Base-by-base conservation (phyloP, 2,329 filamentous ascomycete species). In the Ramichloridium luteum region DNA sequence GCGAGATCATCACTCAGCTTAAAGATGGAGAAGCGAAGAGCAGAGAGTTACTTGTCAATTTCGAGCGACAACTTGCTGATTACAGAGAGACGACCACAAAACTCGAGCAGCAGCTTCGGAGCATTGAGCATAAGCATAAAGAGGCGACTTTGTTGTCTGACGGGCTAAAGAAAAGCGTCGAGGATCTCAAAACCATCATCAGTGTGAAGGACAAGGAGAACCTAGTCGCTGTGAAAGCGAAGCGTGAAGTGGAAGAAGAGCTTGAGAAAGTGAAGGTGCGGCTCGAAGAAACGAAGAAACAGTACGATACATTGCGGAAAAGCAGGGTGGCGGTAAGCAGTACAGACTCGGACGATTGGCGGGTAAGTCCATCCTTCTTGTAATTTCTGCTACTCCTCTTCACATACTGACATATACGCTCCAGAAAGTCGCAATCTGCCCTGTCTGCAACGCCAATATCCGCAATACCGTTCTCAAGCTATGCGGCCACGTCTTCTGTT, bases 401-500 rank as follows among this genome's bases (percentile, higher is more conserved):
- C 11, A 11, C 27, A 33, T 20, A 28, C 17, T 28, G 26, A 32
- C 25, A 25, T 22, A 12, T 16, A 30, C 16, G 10, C 25, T n/a
- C 36, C 48, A 83, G 77, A 68, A 70, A 49, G 70, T 90, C 57
- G 79, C 82, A 17, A 74, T 93, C 31, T 98, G 90, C 63, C 83
- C 84, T 8, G 82, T 96, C 30, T 98, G 92, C 62, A 82, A 84
- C 46, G 79, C 75, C 50, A 83, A 88, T 45, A 86, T 94, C 64
- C 96, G 96, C 59, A 84, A 96, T 52, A 93, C 86, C 1, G 80
- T 79, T 6, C 71, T 98, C 55, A 92, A 90, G 61, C 85, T 82
- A 1, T 98, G 90, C 56, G 90, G 90, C 2, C 90, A 98, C 57
- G 73, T 93, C 29, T 93, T 96, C 58, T 98, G 90, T 68, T 77